A percentile compares a stretch with the other conserved stretches of the same genome.
Evolutionary conservation across 768 basidiomycete genomes (phyloP).

Genomic region (Rhizopogon vesiculosus): DNA sequence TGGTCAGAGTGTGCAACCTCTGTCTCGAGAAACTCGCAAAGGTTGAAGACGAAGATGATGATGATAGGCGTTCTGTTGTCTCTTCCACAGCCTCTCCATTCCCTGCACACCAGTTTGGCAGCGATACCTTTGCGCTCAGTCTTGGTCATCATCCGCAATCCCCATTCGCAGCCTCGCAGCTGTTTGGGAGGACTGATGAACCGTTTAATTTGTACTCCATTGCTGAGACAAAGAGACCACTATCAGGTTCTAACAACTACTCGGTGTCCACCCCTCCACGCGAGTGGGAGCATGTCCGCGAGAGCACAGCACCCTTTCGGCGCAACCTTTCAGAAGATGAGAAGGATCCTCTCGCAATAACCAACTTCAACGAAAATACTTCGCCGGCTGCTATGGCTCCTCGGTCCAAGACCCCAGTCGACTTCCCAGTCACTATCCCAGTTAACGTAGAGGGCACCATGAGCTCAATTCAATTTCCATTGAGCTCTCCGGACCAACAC

Average conservation of each 20-base stretch:
- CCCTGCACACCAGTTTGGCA: conserved; percentile 72
- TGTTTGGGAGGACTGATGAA: conserved; percentile 76
- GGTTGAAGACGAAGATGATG: conserved; percentile 87
- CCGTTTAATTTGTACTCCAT: conserved; percentile 81
- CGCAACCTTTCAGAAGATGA: conserved; percentile 75
- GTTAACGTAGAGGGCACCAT: conserved; percentile 42
- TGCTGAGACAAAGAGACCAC: conserved; percentile 61
- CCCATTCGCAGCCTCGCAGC: conserved; percentile 82
- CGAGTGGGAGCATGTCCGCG: conserved; percentile 42
- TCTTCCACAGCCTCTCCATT: conserved; percentile 69
- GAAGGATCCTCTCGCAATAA: conserved; percentile 46
- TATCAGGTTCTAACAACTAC: conserved; percentile 47
- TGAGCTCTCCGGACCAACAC: conserved; percentile 69
- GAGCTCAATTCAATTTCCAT: conserved; percentile 79
- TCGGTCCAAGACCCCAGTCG: conserved; percentile 48
- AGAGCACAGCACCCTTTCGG: conserved; percentile 72
- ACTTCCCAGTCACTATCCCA: conserved; percentile 54
- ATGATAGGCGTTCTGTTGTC: conserved; percentile 76
- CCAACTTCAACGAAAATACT: conserved; percentile 29
- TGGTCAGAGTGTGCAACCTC: conserved; percentile 92
- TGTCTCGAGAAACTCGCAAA: conserved; percentile 91
- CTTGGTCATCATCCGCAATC: conserved; percentile 66
- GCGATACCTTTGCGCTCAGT: conserved; percentile 33
- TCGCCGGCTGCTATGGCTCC: conserved; percentile 27
- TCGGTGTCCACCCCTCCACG: conserved; percentile 47